Conservation (phyloP, 176 grass and related monocot species). For the Rhynchospora pubera region DNA sequence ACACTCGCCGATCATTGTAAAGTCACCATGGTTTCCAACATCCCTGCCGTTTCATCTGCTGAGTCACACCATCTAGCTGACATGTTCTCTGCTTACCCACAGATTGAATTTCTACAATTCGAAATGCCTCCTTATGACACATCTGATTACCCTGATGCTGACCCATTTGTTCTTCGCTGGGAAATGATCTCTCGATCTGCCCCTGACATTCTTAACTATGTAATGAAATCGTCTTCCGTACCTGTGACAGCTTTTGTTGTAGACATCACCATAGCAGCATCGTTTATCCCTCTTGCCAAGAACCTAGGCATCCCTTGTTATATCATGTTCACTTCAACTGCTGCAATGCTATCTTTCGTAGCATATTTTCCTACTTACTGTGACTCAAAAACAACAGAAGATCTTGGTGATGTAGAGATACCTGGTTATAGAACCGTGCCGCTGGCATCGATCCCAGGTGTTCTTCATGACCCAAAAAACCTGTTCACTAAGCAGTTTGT, state of each 20-base stretch:
- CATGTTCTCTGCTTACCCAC: slow-evolving; percentile 28
- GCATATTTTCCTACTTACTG: slow-evolving; percentile 32
- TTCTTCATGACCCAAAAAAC: slow-evolving; percentile 22
- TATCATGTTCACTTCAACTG: slow-evolving; percentile 35
- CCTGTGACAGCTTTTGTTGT: slow-evolving; percentile 30
- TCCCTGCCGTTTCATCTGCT: slow-evolving; percentile 44
- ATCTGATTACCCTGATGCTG: slow-evolving; percentile 3
- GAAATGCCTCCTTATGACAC: slow-evolving; percentile 10
- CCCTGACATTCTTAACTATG: slow-evolving; percentile 17
- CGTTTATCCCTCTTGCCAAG: slow-evolving; percentile 27
- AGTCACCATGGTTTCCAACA: slow-evolving; percentile 34
- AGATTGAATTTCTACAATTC: slow-evolving; percentile 29
- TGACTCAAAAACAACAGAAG: not conserved
- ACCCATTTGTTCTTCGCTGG: slow-evolving; percentile 47
- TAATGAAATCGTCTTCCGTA: slow-evolving; percentile 14
- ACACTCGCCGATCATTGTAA: slow-evolving; percentile 32
- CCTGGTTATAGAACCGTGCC: slow-evolving; percentile 17
- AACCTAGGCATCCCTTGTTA: slow-evolving; percentile 29
- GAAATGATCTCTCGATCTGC: slow-evolving; percentile 38
- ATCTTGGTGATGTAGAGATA: slow-evolving; percentile 36
- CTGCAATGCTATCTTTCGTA: slow-evolving; percentile 40
- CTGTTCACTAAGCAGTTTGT: slow-evolving; percentile 58
- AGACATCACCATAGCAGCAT: slow-evolving; percentile 35
- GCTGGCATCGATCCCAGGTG: not conserved
- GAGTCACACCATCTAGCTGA: slow-evolving; percentile 31